Percentiles rank a stretch among this genome's conserved stretches.
Conservation (phyloP, 2,329 filamentous ascomycete genomes). For the Aspergillus flavus region DNA sequence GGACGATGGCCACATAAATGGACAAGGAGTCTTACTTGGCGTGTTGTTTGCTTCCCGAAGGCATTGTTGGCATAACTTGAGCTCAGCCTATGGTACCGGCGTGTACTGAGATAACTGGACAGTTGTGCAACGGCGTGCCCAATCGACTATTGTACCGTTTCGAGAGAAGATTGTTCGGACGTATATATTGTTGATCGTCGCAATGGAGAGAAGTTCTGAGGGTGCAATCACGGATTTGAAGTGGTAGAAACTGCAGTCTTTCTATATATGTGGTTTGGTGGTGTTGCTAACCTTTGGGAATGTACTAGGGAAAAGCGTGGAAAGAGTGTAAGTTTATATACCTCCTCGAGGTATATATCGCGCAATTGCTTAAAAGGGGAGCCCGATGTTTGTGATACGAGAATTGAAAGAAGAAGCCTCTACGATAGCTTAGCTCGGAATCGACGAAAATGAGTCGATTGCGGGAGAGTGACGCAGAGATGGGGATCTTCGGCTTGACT, state of each 20-base stretch:
- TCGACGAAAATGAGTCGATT: constrained; percentile 9
- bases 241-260: not conserved
- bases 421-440: constrained; percentile 7
- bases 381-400: constrained; percentile 15
- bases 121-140: too few relatives aligned
- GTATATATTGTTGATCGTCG: not conserved
- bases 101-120: not conserved
- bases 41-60: constrained; percentile 17
- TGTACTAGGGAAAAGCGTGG: constrained; percentile 3
- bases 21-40: constrained; percentile 17
- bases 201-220: not conserved
- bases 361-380: constrained; percentile 5
- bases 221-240: not conserved
- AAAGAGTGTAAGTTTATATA: constrained; percentile 18
- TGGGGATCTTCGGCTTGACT: constrained; percentile 22
- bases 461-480: constrained; percentile 16
- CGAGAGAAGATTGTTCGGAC: not conserved
- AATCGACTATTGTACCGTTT: not conserved
- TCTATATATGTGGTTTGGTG: not conserved
- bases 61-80: constrained; percentile 12
- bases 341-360: not conserved
- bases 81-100: not conserved
- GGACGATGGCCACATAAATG: not conserved
- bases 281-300: constrained; percentile 3
- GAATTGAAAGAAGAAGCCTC: constrained; percentile 11